Evolutionary conservation across 2,329 filamentous ascomycete genomes (phyloP).

Genomic region (Lecanicillium sp.): DNA sequence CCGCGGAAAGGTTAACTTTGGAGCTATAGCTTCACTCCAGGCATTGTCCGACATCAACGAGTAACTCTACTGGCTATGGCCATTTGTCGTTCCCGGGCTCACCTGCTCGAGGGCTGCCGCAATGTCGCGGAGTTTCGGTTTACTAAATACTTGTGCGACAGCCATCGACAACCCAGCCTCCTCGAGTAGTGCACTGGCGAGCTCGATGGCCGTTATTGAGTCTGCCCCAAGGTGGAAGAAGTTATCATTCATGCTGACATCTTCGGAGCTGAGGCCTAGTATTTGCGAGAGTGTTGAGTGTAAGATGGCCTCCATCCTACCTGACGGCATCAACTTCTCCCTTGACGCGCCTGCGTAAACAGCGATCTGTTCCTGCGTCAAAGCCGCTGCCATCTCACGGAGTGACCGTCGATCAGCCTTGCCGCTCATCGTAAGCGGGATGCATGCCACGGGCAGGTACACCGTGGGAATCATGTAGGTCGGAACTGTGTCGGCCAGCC

Average conservation of each 20-base stretch:
- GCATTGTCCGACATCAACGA: too few species aligned
- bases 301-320: constrained; percentile 27
- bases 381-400: constrained; percentile 26
- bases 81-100: too few species aligned
- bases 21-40: too few species aligned
- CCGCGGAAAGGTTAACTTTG: too few species aligned
- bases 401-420: constrained; percentile 36
- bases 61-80: too few species aligned
- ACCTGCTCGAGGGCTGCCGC: too few species aligned
- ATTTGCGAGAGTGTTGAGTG: constrained; percentile 28
- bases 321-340: constrained; percentile 19
- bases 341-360: constrained; percentile 12
- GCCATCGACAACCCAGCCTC: constrained; percentile 12
- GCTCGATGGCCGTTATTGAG: constrained; percentile 18
- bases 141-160: constrained; percentile 9
- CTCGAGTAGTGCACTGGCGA: constrained; percentile 12
- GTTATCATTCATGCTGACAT: constrained; percentile 27
- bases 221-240: constrained; percentile 38
- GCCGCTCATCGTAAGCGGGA: constrained; percentile 33
- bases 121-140: constrained; percentile 9
- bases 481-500: not conserved
- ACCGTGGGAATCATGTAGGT: constrained; percentile 32
- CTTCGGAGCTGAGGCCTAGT: constrained; percentile 22
- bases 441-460: constrained; percentile 29
- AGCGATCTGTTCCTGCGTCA: constrained; percentile 27